Evolutionary conservation across 23 red algal species (phyloP).

Genomic region (Cyanidiococcus yangmingshanensis): DNA sequence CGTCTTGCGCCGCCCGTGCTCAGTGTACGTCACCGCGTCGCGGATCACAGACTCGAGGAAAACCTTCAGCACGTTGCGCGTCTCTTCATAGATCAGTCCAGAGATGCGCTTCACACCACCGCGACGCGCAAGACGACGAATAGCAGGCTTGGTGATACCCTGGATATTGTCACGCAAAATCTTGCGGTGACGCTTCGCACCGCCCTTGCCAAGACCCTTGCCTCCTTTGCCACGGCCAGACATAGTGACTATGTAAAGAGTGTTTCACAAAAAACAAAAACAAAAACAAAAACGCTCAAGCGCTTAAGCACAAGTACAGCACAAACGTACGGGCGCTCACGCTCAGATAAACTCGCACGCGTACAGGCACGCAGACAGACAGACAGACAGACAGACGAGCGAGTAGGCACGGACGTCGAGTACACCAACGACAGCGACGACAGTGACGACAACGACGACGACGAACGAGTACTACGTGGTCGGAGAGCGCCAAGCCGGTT

Average conservation of each 20-base stretch:
- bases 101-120: slow-evolving; percentile 92
- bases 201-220: slow-evolving; percentile 98
- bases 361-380: background rate
- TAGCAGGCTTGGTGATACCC: slow-evolving; percentile 92
- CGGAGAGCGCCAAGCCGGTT: too few species aligned
- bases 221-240: slow-evolving; percentile 97
- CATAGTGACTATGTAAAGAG: slow-evolving; percentile 29
- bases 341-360: slow-evolving; percentile 21
- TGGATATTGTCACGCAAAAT: slow-evolving; percentile 99
- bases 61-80: slow-evolving; percentile 62
- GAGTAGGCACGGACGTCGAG: too few species aligned
- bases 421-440: too few species aligned
- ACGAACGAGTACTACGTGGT: too few species aligned
- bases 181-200: slow-evolving; percentile 99
- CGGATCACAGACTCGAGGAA: slow-evolving; percentile 61
- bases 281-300: slow-evolving; percentile 14
- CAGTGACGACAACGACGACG: too few species aligned
- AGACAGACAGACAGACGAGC: too few species aligned
- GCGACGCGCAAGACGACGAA: slow-evolving; percentile 70
- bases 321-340: slow-evolving; percentile 31
- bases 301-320: slow-evolving; percentile 17
- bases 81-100: slow-evolving; percentile 68
- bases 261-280: background rate
- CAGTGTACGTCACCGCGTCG: slow-evolving; percentile 67
- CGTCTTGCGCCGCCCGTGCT: slow-evolving; percentile 94